phyloP scores from a whole-genome alignment of 2,329 filamentous ascomycete species.

The Cordyceps militaris region DNA sequence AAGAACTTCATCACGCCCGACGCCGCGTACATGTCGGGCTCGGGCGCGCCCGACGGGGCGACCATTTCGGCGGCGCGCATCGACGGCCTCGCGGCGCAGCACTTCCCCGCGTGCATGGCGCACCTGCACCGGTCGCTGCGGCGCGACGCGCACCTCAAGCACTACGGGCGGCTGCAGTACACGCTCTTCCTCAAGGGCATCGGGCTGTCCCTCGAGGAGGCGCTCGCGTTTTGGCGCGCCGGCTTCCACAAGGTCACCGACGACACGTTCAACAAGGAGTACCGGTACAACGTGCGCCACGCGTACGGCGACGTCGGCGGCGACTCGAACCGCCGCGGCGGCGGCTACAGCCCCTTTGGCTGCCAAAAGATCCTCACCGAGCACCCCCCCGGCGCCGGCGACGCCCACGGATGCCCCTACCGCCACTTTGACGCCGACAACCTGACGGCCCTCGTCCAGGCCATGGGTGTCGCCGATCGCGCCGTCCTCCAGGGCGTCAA shows the following conservation, averaged over 20 bases:
- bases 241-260: conserved; percentile 82
- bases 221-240: conserved; percentile 82
- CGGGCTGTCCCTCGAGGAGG: conserved; percentile 85
- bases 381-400: conserved; percentile 75
- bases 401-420: conserved; percentile 94
- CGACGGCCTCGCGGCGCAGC: conserved; percentile 62
- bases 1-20: conserved; percentile 94
- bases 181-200: conserved; percentile 95
- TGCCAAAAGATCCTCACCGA: conserved; percentile 95
- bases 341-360: conserved; percentile 84
- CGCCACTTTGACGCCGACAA: conserved; percentile 88
- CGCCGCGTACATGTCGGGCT: conserved; percentile 61
- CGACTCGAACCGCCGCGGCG: conserved; percentile 76
- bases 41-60: conserved; percentile 58
- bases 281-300: conserved; percentile 96
- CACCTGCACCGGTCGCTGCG: conserved; percentile 80
- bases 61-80: conserved; percentile 73
- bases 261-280: conserved; percentile 95
- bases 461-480: conserved; percentile 71
- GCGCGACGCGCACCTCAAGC: conserved; percentile 85
- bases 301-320: conserved; percentile 91
- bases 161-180: conserved; percentile 90
- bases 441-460: conserved; percentile 65
- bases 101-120: conserved; percentile 92
- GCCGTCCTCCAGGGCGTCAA: conserved; percentile 72